Conservation (phyloP, 78 protist genomes). For the Protostelium mycophagum region DNA sequence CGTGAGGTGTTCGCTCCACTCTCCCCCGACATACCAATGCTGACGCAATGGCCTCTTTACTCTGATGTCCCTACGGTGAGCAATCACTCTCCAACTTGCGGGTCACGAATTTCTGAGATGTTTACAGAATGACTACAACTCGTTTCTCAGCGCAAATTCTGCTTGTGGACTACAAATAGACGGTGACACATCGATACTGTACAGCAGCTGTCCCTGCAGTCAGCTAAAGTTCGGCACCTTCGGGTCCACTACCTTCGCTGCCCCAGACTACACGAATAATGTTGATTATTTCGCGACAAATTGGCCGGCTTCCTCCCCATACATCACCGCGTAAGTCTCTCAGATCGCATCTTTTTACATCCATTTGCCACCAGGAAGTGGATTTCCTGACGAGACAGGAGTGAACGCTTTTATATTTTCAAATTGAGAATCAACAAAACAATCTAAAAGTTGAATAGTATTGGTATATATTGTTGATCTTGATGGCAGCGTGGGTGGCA, state of each 20-base stretch:
- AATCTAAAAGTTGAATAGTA: too few species aligned
- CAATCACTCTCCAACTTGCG: too few species aligned
- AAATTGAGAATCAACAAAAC: too few species aligned
- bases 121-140: neutral
- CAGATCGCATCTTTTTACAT: neutral
- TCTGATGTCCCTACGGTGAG: neutral
- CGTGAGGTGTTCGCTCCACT: neutral
- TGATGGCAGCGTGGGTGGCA: neutral
- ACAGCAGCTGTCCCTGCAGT: neutral
- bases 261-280: neutral
- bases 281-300: neutral
- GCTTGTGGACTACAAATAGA: neutral
- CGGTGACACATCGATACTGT: neutral
- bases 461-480: too few species aligned
- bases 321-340: neutral
- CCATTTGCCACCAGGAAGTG: neutral
- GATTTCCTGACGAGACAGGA: neutral
- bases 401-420: too few species aligned
- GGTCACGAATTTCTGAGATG: too few species aligned
- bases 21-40: neutral
- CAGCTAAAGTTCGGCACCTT: neutral
- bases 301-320: neutral
- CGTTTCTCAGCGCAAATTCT: neutral
- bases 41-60: neutral
- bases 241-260: neutral